Conservation (phyloP, 805 yeast genomes). For the Blastobotrys americana region DNA sequence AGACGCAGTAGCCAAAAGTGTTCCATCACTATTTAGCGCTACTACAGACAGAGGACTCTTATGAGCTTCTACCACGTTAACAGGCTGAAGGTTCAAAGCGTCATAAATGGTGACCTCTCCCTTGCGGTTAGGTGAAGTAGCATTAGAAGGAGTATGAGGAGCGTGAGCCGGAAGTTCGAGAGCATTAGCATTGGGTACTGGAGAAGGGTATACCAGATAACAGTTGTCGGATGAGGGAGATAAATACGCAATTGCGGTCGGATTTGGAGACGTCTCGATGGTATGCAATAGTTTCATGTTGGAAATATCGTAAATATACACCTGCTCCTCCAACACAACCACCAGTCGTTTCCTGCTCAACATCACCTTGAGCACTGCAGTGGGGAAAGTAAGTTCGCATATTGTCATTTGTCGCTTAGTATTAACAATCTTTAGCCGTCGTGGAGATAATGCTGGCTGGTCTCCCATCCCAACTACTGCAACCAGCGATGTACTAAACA, state of each 20-base stretch:
- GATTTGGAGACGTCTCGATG: constrained; percentile 50
- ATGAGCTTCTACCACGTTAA: constrained; percentile 82
- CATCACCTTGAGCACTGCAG: constrained; percentile 60
- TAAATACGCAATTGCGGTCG: constrained; percentile 33
- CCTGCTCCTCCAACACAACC: constrained; percentile 71
- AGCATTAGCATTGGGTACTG: constrained; percentile 28
- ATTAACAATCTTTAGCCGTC: constrained; percentile 74
- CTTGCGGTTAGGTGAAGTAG: constrained; percentile 23
- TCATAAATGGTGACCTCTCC: constrained; percentile 80
- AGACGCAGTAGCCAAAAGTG: constrained; percentile 80
- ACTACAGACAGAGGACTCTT: constrained; percentile 65
- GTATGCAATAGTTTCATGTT: constrained; percentile 78
- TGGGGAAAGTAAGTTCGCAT: constrained; percentile 84
- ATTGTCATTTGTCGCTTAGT: constrained; percentile 68
- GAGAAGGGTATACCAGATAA: constrained; percentile 49
- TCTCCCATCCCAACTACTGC: constrained; percentile 79
- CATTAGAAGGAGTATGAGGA: constrained; percentile 11
- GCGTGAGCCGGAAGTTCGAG: constrained; percentile 14
- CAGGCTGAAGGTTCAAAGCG: constrained; percentile 61
- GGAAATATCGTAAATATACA: constrained; percentile 82
- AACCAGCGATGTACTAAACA: constrained; percentile 77
- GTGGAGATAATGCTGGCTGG: constrained; percentile 55
- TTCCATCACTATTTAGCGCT: constrained; percentile 66
- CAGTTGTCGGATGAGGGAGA: constrained; percentile 40
- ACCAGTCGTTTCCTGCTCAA: constrained; percentile 77